Evolutionary conservation across 495 filamentous ascomycete genomes (phyloP), one percentile per base, ranked within the genome.

Genomic region (Penicillium egyptiacum): DNA sequence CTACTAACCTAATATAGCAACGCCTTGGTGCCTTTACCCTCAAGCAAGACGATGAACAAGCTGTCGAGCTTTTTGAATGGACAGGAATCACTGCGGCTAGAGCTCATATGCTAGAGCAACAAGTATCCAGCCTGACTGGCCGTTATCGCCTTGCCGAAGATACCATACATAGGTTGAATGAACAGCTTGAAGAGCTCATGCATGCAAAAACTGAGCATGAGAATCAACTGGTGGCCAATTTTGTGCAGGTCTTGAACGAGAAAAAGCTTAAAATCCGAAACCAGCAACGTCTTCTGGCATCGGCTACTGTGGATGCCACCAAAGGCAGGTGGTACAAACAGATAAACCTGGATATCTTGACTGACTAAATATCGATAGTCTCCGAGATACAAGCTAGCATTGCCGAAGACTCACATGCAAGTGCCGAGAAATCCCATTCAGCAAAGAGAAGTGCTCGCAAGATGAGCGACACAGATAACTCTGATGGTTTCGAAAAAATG

Each of bases 211-310:
- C 71, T 41, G 82, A 83, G 17, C 82, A 91, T 53, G 90, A 96
- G 64, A 76, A 81, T 17, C 81, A 86, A 50, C 68, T 95, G 5
- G 71, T 95, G 3, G 78, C 82, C 37, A 91, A 89, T 65, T 90
- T 91, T 53, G 79, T 79, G 33, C 77, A 81, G 19, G 69, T 95
- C 2, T 70, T 96, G 0, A 96, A 96, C 60, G 85, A 86, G 62
- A 96, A 96, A 72, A 96, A 96, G 70, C 75, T 89, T n/a, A 95
- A 94, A 71, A 93, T 96, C 22, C 76, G 90, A 28, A 87, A 93
- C 58, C 89, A 94, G 67, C 86, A 91, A 58, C 80, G 86, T 19
- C 62, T 92, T 9, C 68, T 94, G 5, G 81, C 78, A 16, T 75
- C 77, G n/a, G 81, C 84, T 7, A 84, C 80, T 37, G 68, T 82